Conservation (phyloP, 257 asterid species). For the Schizonepeta tenuifolia region DNA sequence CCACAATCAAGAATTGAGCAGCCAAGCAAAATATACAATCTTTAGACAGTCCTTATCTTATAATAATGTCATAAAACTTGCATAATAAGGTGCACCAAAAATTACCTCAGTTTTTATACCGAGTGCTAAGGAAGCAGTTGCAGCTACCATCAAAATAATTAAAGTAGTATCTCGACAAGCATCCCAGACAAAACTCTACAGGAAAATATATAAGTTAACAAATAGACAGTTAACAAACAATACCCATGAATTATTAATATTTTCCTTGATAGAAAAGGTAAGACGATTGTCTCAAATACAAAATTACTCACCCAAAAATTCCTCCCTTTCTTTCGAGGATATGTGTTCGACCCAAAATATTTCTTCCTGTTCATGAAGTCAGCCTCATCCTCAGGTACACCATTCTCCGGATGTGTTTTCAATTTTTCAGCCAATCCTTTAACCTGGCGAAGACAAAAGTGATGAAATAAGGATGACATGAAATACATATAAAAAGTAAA, state of each 20-base stretch:
- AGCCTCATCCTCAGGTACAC: constrained; percentile 67
- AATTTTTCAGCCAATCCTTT: constrained; percentile 69
- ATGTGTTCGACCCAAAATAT: constrained; percentile 85
- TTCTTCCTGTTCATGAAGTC: constrained; percentile 65
- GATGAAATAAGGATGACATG: background rate
- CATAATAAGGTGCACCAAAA: background rate
- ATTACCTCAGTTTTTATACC: constrained; percentile 93
- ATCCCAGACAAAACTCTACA: constrained; percentile 83
- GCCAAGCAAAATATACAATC: background rate
- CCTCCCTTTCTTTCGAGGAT: constrained; percentile 84
- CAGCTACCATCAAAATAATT: constrained; percentile 93
- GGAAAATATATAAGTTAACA: constrained; percentile 5
- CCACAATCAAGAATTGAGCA: background rate
- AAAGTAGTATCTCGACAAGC: constrained; percentile 89
- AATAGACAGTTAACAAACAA: constrained; percentile 12
- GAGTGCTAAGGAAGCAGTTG: constrained; percentile 89
- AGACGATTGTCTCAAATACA: background rate
- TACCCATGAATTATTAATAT: background rate
- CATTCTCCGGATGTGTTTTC: constrained; percentile 64
- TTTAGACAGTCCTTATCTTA: background rate
- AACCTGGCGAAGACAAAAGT: constrained; percentile 46
- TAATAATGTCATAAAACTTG: background rate
- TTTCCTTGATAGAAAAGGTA: background rate
- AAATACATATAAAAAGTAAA: background rate
- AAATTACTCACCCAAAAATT: constrained; percentile 69